phyloP scores from a whole-genome alignment of 768 basidiomycete genomes.

The Ephemerocybe angulata region DNA sequence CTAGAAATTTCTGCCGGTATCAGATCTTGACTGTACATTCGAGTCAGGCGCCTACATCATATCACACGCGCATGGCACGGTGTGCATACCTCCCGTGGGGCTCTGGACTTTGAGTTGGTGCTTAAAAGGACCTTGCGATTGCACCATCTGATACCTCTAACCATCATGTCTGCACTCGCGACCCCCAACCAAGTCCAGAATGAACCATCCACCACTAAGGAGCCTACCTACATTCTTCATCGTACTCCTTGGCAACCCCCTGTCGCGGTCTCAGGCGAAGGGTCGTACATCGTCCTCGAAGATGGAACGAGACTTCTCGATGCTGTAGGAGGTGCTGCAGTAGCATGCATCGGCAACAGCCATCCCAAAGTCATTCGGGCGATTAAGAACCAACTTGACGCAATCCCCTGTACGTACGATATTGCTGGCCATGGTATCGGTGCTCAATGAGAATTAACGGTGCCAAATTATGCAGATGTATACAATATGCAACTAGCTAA shows the following conservation, averaged over 20 bases:
- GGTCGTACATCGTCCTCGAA: slow-evolving; percentile 68
- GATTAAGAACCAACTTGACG: slow-evolving; percentile 77
- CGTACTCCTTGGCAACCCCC: slow-evolving; percentile 75
- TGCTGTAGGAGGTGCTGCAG: slow-evolving; percentile 83
- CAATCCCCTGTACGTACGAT: slow-evolving; percentile 60
- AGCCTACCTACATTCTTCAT: slow-evolving; percentile 44
- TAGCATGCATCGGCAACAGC: slow-evolving; percentile 70
- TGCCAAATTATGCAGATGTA: slow-evolving; percentile 58
- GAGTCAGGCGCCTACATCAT: neutral
- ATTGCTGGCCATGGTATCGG: neutral
- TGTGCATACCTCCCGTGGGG: neutral
- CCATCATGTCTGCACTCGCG: neutral
- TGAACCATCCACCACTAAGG: neutral
- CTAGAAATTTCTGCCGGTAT: too few species aligned
- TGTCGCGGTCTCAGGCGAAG: slow-evolving; percentile 60
- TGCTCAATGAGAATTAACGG: slow-evolving; percentile 1
- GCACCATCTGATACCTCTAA: neutral
- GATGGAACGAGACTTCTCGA: slow-evolving; percentile 71
- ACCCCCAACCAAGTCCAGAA: neutral
- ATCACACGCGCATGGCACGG: neutral
- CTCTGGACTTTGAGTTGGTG: neutral
- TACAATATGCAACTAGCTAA: slow-evolving; percentile 86
- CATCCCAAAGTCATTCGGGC: slow-evolving; percentile 71
- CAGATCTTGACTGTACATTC: too few species aligned
- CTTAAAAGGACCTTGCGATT: slow-evolving; percentile 1